Percentiles rank a stretch among this genome's conserved stretches.
These are phyloP conservation scores for Acanthamoeba sp. DNA, from an alignment of 208 protist species.

Conservation along the genomic window DNA sequence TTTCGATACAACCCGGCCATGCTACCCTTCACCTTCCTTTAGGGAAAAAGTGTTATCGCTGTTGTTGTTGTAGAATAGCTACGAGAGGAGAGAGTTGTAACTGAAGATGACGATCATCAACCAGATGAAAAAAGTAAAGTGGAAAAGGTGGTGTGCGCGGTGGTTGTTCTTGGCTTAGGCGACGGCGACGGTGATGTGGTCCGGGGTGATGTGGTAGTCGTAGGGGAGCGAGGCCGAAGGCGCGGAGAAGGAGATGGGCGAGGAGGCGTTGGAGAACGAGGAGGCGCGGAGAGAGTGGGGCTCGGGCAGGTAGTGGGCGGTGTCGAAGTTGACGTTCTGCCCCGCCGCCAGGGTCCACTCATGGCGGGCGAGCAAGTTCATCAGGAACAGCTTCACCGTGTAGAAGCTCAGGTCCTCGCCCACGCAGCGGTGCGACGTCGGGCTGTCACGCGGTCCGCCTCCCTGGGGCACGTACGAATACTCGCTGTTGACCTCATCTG, in stretches of 20 bases:
- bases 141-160: too few species aligned
- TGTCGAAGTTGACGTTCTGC: slow-evolving; percentile 38
- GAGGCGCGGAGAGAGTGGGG: slow-evolving; percentile 6
- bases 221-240: neutral
- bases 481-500: neutral
- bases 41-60: too few species aligned
- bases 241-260: neutral
- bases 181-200: slow-evolving; percentile 25
- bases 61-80: neutral
- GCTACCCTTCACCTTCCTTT: slow-evolving; percentile 40
- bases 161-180: neutral
- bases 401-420: slow-evolving; percentile 37
- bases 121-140: too few species aligned
- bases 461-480: neutral
- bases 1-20: slow-evolving; percentile 30
- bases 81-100: neutral
- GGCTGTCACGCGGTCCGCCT: neutral
- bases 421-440: slow-evolving; percentile 7
- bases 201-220: neutral
- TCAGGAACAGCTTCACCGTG: slow-evolving; percentile 38
- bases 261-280: slow-evolving; percentile 17
- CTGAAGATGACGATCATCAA: too few species aligned
- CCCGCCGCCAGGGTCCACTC: neutral
- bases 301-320: slow-evolving; percentile 28
- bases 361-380: slow-evolving; percentile 1